Evolutionary conservation across 768 basidiomycete genomes (phyloP).

Genomic region (Podaxis rugospora): DNA sequence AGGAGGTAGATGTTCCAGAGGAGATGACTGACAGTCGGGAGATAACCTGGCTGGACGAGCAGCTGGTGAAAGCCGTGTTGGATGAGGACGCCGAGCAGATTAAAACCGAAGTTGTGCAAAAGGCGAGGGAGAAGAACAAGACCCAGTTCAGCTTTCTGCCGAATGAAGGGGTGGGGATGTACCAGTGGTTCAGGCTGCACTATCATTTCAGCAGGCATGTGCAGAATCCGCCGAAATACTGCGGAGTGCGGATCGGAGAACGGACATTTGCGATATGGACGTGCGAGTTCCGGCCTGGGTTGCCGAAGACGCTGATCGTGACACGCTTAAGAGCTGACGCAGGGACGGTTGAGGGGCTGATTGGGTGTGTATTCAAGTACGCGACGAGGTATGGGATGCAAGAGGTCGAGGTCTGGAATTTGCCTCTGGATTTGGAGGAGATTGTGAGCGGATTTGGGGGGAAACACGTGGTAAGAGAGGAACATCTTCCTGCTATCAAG

Average conservation of each 20-base stretch:
- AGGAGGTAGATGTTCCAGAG: background rate
- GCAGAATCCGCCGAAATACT: conserved; percentile 12
- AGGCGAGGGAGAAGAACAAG: background rate
- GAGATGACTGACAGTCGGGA: background rate
- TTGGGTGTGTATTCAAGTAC: conserved; percentile 25
- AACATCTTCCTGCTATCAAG: conserved; percentile 35
- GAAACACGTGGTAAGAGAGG: conserved; percentile 23
- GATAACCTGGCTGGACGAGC: conserved; percentile 27
- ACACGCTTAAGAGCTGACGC: conserved; percentile 23
- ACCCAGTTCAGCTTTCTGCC: conserved; percentile 22
- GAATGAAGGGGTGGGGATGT: conserved; percentile 22
- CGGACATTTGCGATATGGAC: conserved; percentile 24
- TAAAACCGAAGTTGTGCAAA: conserved; percentile 24
- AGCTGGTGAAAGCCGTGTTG: conserved; percentile 30
- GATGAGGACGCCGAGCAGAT: conserved; percentile 33
- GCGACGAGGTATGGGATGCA: conserved; percentile 21
- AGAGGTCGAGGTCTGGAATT: conserved; percentile 44
- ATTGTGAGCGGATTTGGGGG: conserved; percentile 23
- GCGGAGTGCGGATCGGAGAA: conserved; percentile 12
- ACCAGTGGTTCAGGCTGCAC: conserved; percentile 20
- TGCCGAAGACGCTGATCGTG: conserved; percentile 16
- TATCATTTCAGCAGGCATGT: conserved; percentile 17
- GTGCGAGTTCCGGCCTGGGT: conserved; percentile 15
- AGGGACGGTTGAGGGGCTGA: conserved; percentile 26
- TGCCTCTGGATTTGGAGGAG: conserved; percentile 21